These are phyloP conservation scores for Malassezia caprae DNA, from an alignment of 1,284 basidiomycete genomes.

Conservation along the genomic window DNA sequence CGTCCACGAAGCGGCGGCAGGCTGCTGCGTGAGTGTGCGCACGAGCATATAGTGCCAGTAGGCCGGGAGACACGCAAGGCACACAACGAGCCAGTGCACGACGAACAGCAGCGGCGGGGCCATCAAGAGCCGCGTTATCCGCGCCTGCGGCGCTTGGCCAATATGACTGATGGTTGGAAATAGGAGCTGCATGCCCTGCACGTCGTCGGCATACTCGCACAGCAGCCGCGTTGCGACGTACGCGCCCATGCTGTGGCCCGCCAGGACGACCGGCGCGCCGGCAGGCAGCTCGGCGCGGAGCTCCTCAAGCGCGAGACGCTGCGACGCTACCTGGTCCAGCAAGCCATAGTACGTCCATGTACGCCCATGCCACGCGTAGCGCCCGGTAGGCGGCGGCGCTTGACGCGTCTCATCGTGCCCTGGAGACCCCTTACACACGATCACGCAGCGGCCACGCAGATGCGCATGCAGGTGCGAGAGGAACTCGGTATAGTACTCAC, in stretches of 20 bases:
- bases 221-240: constrained; percentile 10
- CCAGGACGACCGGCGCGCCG: neutral
- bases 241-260: constrained; percentile 16
- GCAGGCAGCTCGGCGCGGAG: neutral
- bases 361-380: neutral
- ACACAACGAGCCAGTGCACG: neutral
- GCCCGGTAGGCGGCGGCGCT: neutral
- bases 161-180: constrained; percentile 16
- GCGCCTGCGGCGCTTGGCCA: constrained; percentile 1
- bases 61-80: constrained; percentile 4
- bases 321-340: constrained; percentile 7
- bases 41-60: neutral
- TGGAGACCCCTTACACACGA: constrained; percentile 5
- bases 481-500: constrained; percentile 6
- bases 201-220: neutral
- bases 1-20: neutral
- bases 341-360: constrained; percentile 5
- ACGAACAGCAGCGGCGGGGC: neutral
- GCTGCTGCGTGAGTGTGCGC: neutral
- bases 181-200: constrained; percentile 7
- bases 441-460: neutral
- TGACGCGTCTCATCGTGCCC: constrained; percentile 1
- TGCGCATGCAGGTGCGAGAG: neutral
- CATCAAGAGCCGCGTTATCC: neutral
- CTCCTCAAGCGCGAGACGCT: neutral